phyloP scores from a whole-genome alignment of 768 basidiomycete genomes.

The Pulveroboletus sp. region DNA sequence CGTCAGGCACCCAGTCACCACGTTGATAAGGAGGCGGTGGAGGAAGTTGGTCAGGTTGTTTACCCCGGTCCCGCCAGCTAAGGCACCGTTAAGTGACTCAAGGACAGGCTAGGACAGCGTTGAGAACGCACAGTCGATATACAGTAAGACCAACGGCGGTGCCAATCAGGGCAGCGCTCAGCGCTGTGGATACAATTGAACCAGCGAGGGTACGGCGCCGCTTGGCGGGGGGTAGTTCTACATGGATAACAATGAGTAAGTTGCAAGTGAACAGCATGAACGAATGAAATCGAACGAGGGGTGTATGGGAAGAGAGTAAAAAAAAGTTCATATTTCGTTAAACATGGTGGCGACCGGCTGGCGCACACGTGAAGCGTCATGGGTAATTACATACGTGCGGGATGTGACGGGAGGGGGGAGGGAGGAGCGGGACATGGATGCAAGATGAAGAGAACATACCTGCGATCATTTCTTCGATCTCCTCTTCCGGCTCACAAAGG shows the following conservation, averaged over 20 bases:
- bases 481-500: slow-evolving; percentile 29
- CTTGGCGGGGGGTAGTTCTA: slow-evolving; percentile 76
- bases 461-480: slow-evolving; percentile 44
- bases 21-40: slow-evolving; percentile 66
- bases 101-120: neutral
- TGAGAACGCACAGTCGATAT: slow-evolving; percentile 68
- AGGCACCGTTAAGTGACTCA: slow-evolving; percentile 1
- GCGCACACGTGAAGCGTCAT: slow-evolving; percentile 14
- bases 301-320: slow-evolving; percentile 8
- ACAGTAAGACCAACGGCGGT: slow-evolving; percentile 84
- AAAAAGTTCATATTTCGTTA: slow-evolving; percentile 14
- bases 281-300: slow-evolving; percentile 11
- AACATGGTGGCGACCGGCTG: slow-evolving; percentile 9
- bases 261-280: slow-evolving; percentile 33
- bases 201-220: slow-evolving; percentile 78
- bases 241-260: slow-evolving; percentile 45
- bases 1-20: slow-evolving; percentile 49
- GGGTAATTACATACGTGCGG: slow-evolving; percentile 18
- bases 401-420: slow-evolving; percentile 3
- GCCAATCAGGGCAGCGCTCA: slow-evolving; percentile 82
- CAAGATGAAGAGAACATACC: slow-evolving; percentile 33
- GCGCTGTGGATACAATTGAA: slow-evolving; percentile 76
- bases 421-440: slow-evolving; percentile 18
- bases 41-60: slow-evolving; percentile 39
- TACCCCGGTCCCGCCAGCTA: slow-evolving; percentile 79